Base-by-base conservation (phyloP, 1,284 basidiomycete species). In the Tranzscheliella williamsii region DNA sequence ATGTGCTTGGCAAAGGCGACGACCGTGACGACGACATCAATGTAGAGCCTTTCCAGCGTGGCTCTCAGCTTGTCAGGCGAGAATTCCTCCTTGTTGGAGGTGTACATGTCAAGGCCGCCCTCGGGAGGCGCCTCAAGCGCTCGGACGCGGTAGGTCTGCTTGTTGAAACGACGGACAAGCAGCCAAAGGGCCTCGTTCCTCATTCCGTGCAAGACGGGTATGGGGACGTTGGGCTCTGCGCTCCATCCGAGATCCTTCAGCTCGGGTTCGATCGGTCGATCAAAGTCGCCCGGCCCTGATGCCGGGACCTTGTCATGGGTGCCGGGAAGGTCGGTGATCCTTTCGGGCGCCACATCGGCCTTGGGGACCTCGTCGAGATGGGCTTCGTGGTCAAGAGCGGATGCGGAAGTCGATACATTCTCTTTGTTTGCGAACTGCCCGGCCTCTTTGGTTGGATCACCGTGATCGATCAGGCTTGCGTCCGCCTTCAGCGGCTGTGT, bases 11-110 rank as follows among this genome's bases (percentile, higher is more conserved):
- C 57, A 40, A 81, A 81, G 0, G 79, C 79, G 4, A 81, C 79
- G 12, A 81, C 46, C 0, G 80, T 79, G 15, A 83, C 76, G 7
- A 82, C 81, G 26, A 83, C 76, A 4, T 79, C 81, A 45, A 82
- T 81, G 57, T 84, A 82, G 13, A 81, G 53, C 2, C 84, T 75
- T 60, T 84, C 84, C 15, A 85, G 70, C 46, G 82, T 83, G 18
- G 81, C 78, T 21, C 81, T 74, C 7, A 83, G 73, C 66, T 82
- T 82, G 58, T 82, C 82, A 1, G 82, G 79, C 4, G 80, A 78
- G 64, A 83, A 82, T 45, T 81, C 79, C 48, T 82, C 82, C 32
- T 82, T 70, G 13, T 76, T 73, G 9, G 79, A 72, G 15, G 79
- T 79, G 49, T 82, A 80, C 22, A 82, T 77, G 64, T 83, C 82